Evolutionary conservation across 2,329 filamentous ascomycete genomes (phyloP), one percentile per base, ranked within the genome.

Genomic region (Annulohypoxylon truncatum): DNA sequence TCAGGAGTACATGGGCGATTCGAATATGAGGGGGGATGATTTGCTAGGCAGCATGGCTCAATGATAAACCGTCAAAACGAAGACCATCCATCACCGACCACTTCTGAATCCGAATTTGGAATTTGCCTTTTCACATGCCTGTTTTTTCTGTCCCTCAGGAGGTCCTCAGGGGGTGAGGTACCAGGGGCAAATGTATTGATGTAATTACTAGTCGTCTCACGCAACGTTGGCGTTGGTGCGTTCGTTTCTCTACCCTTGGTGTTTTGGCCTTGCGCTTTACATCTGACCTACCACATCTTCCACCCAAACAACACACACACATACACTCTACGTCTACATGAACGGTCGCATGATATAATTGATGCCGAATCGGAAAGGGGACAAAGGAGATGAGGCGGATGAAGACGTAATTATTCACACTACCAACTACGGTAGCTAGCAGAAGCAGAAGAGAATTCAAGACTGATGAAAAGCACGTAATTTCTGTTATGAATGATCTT

Each of bases 391-490:
- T 20, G 31, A 26, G 24, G 50, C 35, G 33, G 15, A 42, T 22
- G 38, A 42, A 7, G 10, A 24, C 22, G 42, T 22, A 46, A 15
- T 24, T 48, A 24, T 44, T 18, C 28, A 18, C n/a, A 15, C 12
- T 40, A 42, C 51, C 26, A 42, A 42, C 35, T 20, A 20, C 31
- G n/a, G 59, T 61, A 59, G 65, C 57, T 52, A 54, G 50, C 13
- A 57, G 54, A 38, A 61, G 35, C 46, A 50, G 29, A 59, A 53
- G 26, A 68, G 62, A 65, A 64, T 64, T 66, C 52, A 59, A 70
- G 65, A 68, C 52, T 68, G 66, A 68, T 61, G 59, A 67, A 68
- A 65, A 57, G 48, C 51, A 61, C 40, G 22, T 58, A 38, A 18
- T 22, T 47, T 29, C 15, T 56, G 9, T 47, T 18, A n/a, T n/a